A percentile compares a stretch with the other conserved stretches of the same genome.
These are phyloP conservation scores for Paraglomus brasilianum DNA, from an alignment of 192 early-diverging fungal genomes.

Conservation along the genomic window DNA sequence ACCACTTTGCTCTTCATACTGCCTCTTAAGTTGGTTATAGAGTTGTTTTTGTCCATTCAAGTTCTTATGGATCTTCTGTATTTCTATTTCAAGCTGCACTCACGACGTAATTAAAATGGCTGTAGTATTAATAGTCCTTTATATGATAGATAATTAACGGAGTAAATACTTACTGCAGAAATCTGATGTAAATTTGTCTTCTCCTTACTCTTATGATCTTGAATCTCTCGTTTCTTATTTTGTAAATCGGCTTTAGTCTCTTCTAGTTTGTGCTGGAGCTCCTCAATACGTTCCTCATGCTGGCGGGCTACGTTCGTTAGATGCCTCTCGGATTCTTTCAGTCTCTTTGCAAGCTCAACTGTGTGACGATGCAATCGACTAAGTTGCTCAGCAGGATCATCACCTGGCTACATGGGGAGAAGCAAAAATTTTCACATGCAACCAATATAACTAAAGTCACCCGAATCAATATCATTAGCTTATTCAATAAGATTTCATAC, in stretches of 20 bases:
- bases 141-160: neutral
- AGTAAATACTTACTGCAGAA: constrained; percentile 31
- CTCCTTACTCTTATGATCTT: constrained; percentile 47
- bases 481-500: constrained; percentile 1
- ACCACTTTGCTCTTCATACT: constrained; percentile 47
- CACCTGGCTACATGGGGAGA: constrained; percentile 7
- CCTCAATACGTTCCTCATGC: constrained; percentile 45
- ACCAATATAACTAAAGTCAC: too few relatives aligned
- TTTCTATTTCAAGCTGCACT: constrained; percentile 42
- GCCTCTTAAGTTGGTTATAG: constrained; percentile 38
- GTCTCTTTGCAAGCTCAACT: constrained; percentile 38
- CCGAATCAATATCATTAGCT: neutral
- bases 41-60: constrained; percentile 44
- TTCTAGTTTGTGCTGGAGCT: constrained; percentile 42
- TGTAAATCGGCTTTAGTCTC: constrained; percentile 41
- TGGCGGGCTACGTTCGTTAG: constrained; percentile 43
- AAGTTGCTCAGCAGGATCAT: constrained; percentile 33
- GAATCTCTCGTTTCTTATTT: constrained; percentile 40
- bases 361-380: constrained; percentile 39
- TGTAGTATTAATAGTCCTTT: neutral
- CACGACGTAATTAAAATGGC: neutral
- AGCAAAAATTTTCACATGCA: too few relatives aligned
- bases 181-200: constrained; percentile 46
- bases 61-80: constrained; percentile 36
- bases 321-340: constrained; percentile 47